Percentiles rank a stretch among this genome's conserved stretches.
Conservation (phyloP, 2,329 filamentous ascomycete genomes). For the Ophiocordyceps polyrhachis-furcata region DNA sequence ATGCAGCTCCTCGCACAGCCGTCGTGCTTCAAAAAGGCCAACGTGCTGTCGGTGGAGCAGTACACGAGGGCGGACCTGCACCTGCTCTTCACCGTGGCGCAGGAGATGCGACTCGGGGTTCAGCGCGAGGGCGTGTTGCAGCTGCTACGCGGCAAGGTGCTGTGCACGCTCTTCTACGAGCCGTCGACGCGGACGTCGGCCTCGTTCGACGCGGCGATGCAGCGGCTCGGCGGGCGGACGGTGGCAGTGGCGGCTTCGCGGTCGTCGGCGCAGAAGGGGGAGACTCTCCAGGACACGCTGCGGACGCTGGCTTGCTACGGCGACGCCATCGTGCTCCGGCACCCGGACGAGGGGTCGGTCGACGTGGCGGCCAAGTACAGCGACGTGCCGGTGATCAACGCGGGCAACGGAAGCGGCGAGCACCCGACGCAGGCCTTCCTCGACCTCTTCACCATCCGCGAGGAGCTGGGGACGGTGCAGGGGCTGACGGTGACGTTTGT, state of each 20-base stretch:
- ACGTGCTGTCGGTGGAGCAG: conserved; percentile 82
- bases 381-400: conserved; percentile 86
- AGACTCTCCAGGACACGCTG: conserved; percentile 82
- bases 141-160: conserved; percentile 65
- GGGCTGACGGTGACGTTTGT: conserved; percentile 92
- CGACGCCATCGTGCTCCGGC: conserved; percentile 88
- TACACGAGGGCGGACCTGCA: conserved; percentile 80
- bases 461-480: conserved; percentile 89
- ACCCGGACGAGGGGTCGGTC: conserved; percentile 67
- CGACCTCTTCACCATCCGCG: conserved; percentile 94
- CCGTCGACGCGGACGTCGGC: conserved; percentile 88
- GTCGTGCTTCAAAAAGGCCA: conserved; percentile 75
- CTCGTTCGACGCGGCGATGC: conserved; percentile 97
- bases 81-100: conserved; percentile 84
- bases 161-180: conserved; percentile 94
- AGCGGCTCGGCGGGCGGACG: conserved; percentile 79
- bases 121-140: conserved; percentile 82
- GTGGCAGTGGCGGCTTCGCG: conserved; percentile 65
- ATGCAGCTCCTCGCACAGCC: conserved; percentile 51
- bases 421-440: conserved; percentile 96
- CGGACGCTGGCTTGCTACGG: conserved; percentile 87
- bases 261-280: conserved; percentile 86
- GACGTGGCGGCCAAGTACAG: conserved; percentile 74
- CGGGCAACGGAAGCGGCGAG: conserved; percentile 86
- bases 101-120: conserved; percentile 92